These are phyloP conservation scores for Boletus sp. DNA, from an alignment of 1,284 basidiomycete genomes.

Conservation along the genomic window DNA sequence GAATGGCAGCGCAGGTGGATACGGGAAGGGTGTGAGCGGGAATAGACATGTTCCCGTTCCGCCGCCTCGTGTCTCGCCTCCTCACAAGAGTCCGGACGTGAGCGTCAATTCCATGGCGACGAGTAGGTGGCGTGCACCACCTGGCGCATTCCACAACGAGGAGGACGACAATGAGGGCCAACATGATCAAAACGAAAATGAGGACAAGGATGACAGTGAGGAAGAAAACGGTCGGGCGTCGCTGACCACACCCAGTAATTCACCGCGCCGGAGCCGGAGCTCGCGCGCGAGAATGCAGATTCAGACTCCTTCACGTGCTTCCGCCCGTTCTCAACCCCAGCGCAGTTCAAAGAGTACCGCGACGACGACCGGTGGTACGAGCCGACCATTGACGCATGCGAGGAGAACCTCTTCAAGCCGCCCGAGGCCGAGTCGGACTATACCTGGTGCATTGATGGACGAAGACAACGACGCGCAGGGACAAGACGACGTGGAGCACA, in stretches of 20 bases:
- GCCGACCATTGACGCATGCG: conserved; percentile 7
- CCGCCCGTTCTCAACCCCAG: conserved; percentile 11
- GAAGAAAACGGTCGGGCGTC: conserved; percentile 29
- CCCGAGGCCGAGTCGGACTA: conserved; percentile 34
- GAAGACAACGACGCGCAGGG: conserved; percentile 39
- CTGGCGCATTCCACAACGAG: conserved; percentile 24
- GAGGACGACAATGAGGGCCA: conserved; percentile 18
- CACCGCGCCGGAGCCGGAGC: conserved; percentile 14
- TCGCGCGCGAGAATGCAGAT: conserved; percentile 12
- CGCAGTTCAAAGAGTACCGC: conserved; percentile 8
- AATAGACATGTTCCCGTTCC: conserved; percentile 6
- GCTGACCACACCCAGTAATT: conserved; percentile 23
- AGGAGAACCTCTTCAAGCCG: conserved; percentile 12
- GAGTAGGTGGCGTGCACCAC: conserved; percentile 17
- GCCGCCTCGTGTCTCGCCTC: conserved; percentile 7
- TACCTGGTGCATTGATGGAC: conserved; percentile 55
- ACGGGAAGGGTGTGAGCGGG: not conserved
- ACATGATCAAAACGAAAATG: conserved; percentile 14
- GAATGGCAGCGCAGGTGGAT: conserved; percentile 1
- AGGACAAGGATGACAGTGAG: conserved; percentile 27
- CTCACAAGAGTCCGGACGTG: conserved; percentile 1
- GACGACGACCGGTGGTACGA: not conserved
- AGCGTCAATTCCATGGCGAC: conserved; percentile 5
- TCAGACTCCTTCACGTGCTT: conserved; percentile 15
- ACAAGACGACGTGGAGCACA: conserved; percentile 16